These are phyloP conservation scores for Penicillium polonicum DNA, from an alignment of 2,329 filamentous ascomycete genomes.

Conservation along the genomic window DNA sequence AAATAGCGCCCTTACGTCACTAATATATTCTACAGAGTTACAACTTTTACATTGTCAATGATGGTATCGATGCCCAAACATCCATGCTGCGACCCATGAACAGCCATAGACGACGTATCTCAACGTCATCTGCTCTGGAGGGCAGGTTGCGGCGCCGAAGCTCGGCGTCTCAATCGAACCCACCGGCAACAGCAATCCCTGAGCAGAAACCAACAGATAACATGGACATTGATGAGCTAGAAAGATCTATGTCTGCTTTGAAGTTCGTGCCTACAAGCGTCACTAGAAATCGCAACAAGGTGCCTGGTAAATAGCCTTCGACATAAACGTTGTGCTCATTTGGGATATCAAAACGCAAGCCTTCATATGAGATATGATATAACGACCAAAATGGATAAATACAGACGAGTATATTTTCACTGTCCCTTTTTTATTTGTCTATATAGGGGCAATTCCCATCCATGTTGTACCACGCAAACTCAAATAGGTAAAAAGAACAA, in stretches of 20 bases:
- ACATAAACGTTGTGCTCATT: not conserved
- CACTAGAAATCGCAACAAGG: constrained; percentile 29
- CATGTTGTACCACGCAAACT: not conserved
- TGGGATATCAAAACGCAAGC: not conserved
- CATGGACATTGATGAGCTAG: constrained; percentile 40
- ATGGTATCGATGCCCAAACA: constrained; percentile 80
- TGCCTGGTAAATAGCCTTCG: constrained; percentile 14
- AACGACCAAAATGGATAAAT: not conserved
- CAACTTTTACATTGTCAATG: constrained; percentile 81
- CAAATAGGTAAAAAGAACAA: not conserved
- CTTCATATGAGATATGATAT: not conserved
- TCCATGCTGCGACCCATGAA: constrained; percentile 65
- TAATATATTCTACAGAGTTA: constrained; percentile 57
- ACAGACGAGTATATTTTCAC: not conserved
- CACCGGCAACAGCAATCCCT: not conserved
- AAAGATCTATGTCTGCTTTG: constrained; percentile 46
- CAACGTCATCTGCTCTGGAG: constrained; percentile 35
- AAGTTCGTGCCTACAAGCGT: constrained; percentile 47
- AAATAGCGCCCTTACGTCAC: not conserved
- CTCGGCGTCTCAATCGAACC: constrained; percentile 29
- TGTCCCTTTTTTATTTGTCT: not conserved
- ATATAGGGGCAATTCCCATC: not conserved
- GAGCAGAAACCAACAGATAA: constrained; percentile 19
- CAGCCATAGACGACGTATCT: constrained; percentile 36
- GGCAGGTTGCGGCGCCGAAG: constrained; percentile 34